These are phyloP conservation scores for Leishmania amazonensis DNA, from an alignment of 208 protist genomes.

Conservation along the genomic window DNA sequence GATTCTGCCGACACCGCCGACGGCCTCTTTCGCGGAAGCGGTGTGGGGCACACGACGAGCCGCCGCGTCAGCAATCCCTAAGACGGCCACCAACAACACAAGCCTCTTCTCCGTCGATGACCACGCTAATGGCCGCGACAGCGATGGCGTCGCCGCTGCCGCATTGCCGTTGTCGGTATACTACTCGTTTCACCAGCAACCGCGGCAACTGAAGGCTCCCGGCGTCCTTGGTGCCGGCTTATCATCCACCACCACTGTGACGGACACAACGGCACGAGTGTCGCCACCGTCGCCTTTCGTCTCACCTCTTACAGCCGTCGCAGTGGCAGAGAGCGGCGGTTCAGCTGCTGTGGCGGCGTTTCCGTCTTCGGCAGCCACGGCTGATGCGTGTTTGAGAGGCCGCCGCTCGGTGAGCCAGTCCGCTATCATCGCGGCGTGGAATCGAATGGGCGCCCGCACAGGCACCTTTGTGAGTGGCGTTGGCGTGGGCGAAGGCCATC, in stretches of 20 bases:
- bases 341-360: background rate
- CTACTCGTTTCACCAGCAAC: background rate
- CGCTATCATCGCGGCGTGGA: constrained; percentile 33
- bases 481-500: background rate
- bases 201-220: background rate
- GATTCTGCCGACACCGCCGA: constrained; percentile 21
- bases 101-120: background rate
- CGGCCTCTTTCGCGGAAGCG: constrained; percentile 14
- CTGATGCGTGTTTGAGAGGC: background rate
- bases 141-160: background rate
- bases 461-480: background rate
- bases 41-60: constrained; percentile 5
- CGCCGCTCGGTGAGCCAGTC: constrained; percentile 19
- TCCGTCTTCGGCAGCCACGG: background rate
- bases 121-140: background rate
- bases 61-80: background rate
- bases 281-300: constrained; percentile 11
- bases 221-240: background rate
- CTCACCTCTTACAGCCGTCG: background rate
- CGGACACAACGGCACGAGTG: constrained; percentile 26
- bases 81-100: background rate
- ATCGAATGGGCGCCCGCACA: constrained; percentile 23
- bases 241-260: constrained; percentile 17
- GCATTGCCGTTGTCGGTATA: background rate
- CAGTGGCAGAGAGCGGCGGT: background rate